Conservation (phyloP, 208 protist genomes). For the Acanthamoeba royreba region DNA sequence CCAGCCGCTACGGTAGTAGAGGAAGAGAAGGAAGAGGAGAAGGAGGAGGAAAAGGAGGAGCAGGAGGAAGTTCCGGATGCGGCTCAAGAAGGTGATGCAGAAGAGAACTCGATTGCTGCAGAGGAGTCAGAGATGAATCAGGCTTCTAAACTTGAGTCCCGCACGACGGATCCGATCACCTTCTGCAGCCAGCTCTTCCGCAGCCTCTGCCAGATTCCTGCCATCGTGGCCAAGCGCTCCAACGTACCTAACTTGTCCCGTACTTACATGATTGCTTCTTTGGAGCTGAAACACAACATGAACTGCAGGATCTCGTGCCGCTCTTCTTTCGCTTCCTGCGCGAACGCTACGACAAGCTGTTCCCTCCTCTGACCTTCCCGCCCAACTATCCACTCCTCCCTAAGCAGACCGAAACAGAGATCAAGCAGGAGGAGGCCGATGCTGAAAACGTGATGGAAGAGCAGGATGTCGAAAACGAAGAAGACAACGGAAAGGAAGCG, state of each 20-base stretch:
- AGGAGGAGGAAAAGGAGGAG: background rate
- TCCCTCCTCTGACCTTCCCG: constrained; percentile 14
- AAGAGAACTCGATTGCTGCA: too few relatives aligned
- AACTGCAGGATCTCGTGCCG: constrained; percentile 6
- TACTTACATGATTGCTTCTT: too few relatives aligned
- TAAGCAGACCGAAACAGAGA: background rate
- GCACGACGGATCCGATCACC: constrained; percentile 5
- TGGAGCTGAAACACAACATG: too few relatives aligned
- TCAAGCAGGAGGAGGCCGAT: background rate
- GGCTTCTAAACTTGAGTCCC: background rate
- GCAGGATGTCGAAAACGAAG: background rate
- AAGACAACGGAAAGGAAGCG: background rate
- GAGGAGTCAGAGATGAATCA: background rate
- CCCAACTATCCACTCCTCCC: constrained; percentile 36
- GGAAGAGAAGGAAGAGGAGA: background rate
- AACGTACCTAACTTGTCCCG: too few relatives aligned
- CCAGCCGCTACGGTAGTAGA: background rate
- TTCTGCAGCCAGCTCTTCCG: constrained; percentile 16
- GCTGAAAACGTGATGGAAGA: background rate
- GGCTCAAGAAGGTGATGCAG: background rate
- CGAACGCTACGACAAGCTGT: background rate
- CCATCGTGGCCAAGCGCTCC: constrained; percentile 11
- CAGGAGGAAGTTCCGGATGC: background rate
- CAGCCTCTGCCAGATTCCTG: background rate
- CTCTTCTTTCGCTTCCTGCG: constrained; percentile 36